These are phyloP conservation scores for Coemansia sp. DNA, from an alignment of 371 early-diverging fungal species.

Conservation along the genomic window DNA sequence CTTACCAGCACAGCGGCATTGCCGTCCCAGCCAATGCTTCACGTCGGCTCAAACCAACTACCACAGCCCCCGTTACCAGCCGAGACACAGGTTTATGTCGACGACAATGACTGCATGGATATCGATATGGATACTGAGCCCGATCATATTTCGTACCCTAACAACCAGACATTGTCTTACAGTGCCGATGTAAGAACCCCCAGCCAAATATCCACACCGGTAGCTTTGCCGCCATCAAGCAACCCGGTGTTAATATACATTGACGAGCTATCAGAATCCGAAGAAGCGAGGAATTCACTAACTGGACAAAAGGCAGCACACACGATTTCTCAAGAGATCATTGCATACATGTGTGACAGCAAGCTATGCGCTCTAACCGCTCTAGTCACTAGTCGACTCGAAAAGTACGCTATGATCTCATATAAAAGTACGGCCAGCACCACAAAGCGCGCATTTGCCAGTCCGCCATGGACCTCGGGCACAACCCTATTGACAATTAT, in stretches of 20 bases:
- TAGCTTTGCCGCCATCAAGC: not conserved
- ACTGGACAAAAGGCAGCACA: conserved; percentile 13
- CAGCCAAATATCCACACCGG: not conserved
- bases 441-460: conserved; percentile 5
- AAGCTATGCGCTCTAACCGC: conserved; percentile 20
- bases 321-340: conserved; percentile 21
- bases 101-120: conserved; percentile 20
- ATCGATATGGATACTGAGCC: conserved; percentile 5
- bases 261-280: conserved; percentile 18
- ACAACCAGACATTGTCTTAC: not conserved
- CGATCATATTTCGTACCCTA: not conserved
- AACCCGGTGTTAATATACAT: conserved; percentile 26
- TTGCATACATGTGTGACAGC: conserved; percentile 5
- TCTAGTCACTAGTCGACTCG: conserved; percentile 20
- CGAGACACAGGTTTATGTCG: not conserved
- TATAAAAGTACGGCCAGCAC: not conserved
- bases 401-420: not conserved
- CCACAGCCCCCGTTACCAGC: not conserved
- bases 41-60: not conserved
- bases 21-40: not conserved
- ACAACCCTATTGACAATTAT: conserved; percentile 31
- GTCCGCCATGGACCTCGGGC: conserved; percentile 35
- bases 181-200: not conserved
- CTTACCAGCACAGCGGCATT: conserved; percentile 8
- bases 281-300: not conserved